Evolutionary conservation across 768 basidiomycete species (phyloP), one percentile per base, ranked within the genome.

Genomic region (Leucogyrophana mollusca): DNA sequence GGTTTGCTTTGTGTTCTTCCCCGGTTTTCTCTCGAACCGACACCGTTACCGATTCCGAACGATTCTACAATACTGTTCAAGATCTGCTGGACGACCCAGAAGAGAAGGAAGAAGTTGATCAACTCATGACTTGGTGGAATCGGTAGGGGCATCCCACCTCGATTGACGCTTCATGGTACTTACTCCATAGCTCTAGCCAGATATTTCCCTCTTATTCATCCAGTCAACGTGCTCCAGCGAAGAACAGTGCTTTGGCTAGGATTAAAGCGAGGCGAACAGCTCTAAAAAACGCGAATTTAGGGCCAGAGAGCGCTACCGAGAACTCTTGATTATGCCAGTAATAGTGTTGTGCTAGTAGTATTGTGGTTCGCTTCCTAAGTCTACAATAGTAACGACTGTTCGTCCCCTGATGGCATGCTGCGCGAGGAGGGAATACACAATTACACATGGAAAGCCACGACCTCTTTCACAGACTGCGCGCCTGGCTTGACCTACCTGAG

Each of bases 51-150:
- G 54, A 63, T 41, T 61, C 60, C 2, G 56, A 63, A 40, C 25
- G 36, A 9, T 61, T 63, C 45, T 61, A 59, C 40, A 46, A 43
- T 9, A 47, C 46, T 18, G 42, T 63, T 17, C 24, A 60, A 4
- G 54, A 53, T 10, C 34, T 60, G 1, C 46, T 61, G 3, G 43
- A 61, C n/a, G 56, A 61, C 40, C 46, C 43, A 3, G 52, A 58
- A 3, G 54, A 61, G 49, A 38, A 43, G 1, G 43, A 44, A 21
- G 58, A 61, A n/a, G 59, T 56, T 3, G 20, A 54, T 17, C 30
- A 46, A 9, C 55, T 58, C 11, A 8, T 51, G 4, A 24, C 34
- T 3, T 58, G 57, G 56, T 60, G 58, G 56, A 55, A 57, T 36
- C 24, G 40, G 54, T 59, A 35, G 11, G 40, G 27, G 14, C 21